Evolutionary conservation across 2,329 filamentous ascomycete genomes (phyloP), one percentile per base, ranked within the genome.

Genomic region (Myrmaecium sp.): DNA sequence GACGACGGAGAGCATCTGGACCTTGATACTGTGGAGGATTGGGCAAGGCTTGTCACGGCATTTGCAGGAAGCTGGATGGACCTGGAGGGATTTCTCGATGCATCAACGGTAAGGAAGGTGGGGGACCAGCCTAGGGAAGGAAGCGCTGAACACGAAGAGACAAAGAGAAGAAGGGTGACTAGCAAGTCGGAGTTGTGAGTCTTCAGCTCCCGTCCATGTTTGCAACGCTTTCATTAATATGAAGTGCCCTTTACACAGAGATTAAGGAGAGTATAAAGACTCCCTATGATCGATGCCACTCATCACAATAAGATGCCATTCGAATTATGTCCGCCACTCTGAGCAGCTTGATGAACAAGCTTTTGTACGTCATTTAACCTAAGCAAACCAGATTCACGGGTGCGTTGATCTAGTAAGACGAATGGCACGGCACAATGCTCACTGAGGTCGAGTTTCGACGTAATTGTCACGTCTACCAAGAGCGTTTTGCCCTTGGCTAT

Each of bases 61-160:
- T 98, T 95, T 55, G 67, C 73, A 17, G 74, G 79, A 0, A 86
- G 95, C 53, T 95, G 84, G 83, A 69, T 95, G 68, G 84, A 92
- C 37, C 52, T 95, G 33, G 71, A 74, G 35, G 68, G 60, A 1
- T 64, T 52, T 33, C 49, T 71, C 28, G 48, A 49, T 12, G 10
- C 16, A 19, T 18, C 15, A 21, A 21, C 6, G 14, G 14, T 5
- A 1, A 25, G 25, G 19, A 20, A 26, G 27, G 17, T 17, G 28
- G 18, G 30, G 36, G 13, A 27, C 14, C 17, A 27, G 5, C 19
- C 14, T 7, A 18, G 22, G 11, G 19, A 30, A 16, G 21, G 24
- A 8, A 19, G 23, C 13, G 26, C 12, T 23, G 18, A 28, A 23
- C 11, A 14, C 25, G 21, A 27, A 25, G n/a, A 15, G 21, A 21